These are phyloP conservation scores for Arachnomyces sp. DNA, from an alignment of 2,329 filamentous ascomycete species.

Conservation along the genomic window DNA sequence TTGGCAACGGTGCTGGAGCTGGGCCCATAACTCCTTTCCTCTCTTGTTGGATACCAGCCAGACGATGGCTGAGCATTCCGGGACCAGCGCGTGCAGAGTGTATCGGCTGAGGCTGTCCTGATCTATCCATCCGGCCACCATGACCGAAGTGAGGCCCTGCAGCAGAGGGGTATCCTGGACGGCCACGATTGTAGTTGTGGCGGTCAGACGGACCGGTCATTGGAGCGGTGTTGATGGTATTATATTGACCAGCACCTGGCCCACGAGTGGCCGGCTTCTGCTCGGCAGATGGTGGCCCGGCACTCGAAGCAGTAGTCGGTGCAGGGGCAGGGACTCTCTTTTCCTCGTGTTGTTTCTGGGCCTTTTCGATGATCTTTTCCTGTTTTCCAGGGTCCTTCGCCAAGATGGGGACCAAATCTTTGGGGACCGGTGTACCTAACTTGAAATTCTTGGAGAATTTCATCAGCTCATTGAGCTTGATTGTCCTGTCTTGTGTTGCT, in stretches of 20 bases:
- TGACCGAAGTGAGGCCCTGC: constrained; percentile 35
- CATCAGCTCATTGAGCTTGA: constrained; percentile 88
- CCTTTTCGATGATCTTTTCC: constrained; percentile 83
- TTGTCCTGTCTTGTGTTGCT: constrained; percentile 68
- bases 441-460: constrained; percentile 95
- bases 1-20: constrained; percentile 49
- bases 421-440: constrained; percentile 82
- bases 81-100: constrained; percentile 35
- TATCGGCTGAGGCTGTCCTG: constrained; percentile 34
- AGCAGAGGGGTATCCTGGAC: constrained; percentile 40
- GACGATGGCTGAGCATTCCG: constrained; percentile 43
- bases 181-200: constrained; percentile 40
- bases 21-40: constrained; percentile 36
- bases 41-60: constrained; percentile 47
- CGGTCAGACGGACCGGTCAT: constrained; percentile 37
- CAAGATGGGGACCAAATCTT: constrained; percentile 86
- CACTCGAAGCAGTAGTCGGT: constrained; percentile 9
- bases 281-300: constrained; percentile 34
- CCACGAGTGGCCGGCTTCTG: constrained; percentile 45
- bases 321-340: constrained; percentile 26
- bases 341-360: constrained; percentile 63
- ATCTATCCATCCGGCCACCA: constrained; percentile 31
- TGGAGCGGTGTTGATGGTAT: neutral
- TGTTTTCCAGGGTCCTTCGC: constrained; percentile 96
- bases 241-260: neutral